Evolutionary conservation across 2,329 filamentous ascomycete genomes (phyloP), one percentile per base, ranked within the genome.

Genomic region (Fusarium dimerum): DNA sequence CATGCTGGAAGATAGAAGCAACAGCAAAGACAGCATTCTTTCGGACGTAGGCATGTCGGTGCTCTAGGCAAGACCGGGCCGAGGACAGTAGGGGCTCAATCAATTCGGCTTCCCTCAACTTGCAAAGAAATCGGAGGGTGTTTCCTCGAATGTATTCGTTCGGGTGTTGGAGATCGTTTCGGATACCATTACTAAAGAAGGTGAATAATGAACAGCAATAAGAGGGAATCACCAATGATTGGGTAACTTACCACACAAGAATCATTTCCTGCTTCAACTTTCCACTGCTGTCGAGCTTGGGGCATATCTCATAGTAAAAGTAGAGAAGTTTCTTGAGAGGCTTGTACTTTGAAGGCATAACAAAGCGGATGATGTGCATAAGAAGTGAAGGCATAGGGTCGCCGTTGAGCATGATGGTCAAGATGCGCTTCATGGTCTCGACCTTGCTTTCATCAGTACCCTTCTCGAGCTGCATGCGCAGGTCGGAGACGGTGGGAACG

Each of bases 201-300:
- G 7, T 7, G 7, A 9, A 48, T 26, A 38, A 46, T 64, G n/a
- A n/a, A n/a, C 36, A 64, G 56, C 26, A 41, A 44, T 32, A 41
- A 29, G 20, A 26, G 7, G 7, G 20, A 26, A 26, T 26, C 7
- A 40, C 26, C 39, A 45, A 36, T 38, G 20, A 46, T 36, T 45
- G 18, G 46, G 18, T 39, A 50, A 53, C 69, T 43, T 65, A 97
- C 93, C 94, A 99, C 66, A 99, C 94, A 68, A 99, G 78, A 72
- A 99, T 99, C 91, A 97, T 97, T 78, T 99, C 94, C 76, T 99
- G 94, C 81, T 97, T 97, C 60, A 99, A 79, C 82, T 97, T 99
- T 68, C 94, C 94, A 69, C 81, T 87, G 48, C 87, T 81, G 74
- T 99, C 94, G 52, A 92, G 86, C 78, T 99, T 99, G 40, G 93